A percentile compares a stretch with the other conserved stretches of the same genome.
Evolutionary conservation across 2,329 filamentous ascomycete genomes (phyloP).

Genomic region (Hypoxylon sp.): DNA sequence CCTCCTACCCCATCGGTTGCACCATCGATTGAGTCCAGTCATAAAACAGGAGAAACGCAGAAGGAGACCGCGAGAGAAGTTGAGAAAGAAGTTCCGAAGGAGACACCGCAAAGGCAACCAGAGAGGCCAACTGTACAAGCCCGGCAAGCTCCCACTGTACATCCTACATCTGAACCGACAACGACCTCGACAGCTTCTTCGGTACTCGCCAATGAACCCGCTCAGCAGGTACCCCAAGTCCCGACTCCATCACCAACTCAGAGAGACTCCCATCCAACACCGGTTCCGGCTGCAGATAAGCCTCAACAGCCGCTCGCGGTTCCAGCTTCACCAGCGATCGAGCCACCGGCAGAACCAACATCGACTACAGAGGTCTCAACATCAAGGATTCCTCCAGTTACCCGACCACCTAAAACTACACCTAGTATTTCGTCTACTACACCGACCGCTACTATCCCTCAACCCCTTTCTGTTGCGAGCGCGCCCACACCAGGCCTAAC

Average conservation of each 20-base stretch:
- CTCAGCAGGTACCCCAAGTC: constrained; percentile 13
- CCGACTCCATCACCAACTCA: constrained; percentile 16
- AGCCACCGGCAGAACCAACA: constrained; percentile 25
- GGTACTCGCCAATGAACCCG: constrained; percentile 17
- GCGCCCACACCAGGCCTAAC: constrained; percentile 31
- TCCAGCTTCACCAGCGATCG: constrained; percentile 9
- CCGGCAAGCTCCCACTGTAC: constrained; percentile 15
- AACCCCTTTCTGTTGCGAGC: constrained; percentile 5
- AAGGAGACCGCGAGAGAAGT: constrained; percentile 24
- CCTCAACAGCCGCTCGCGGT: constrained; percentile 12
- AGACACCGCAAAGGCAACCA: constrained; percentile 10
- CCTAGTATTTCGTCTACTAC: constrained; percentile 9
- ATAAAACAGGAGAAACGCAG: constrained; percentile 6
- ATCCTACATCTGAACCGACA: constrained; percentile 25
- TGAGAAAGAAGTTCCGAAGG: constrained; percentile 18
- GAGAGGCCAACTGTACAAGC: constrained; percentile 11
- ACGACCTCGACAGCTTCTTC: constrained; percentile 26
- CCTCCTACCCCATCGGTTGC: constrained; percentile 24
- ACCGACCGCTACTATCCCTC: constrained; percentile 6
- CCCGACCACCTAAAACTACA: constrained; percentile 17
- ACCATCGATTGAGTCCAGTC: constrained; percentile 39
- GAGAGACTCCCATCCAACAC: constrained; percentile 13
- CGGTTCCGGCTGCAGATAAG: constrained; percentile 17
- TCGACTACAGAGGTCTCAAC: constrained; percentile 31
- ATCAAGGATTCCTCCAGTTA: constrained; percentile 23